Evolutionary conservation across 768 basidiomycete species (phyloP), one percentile per base, ranked within the genome.

Genomic region (Cystobasidium onofrii): DNA sequence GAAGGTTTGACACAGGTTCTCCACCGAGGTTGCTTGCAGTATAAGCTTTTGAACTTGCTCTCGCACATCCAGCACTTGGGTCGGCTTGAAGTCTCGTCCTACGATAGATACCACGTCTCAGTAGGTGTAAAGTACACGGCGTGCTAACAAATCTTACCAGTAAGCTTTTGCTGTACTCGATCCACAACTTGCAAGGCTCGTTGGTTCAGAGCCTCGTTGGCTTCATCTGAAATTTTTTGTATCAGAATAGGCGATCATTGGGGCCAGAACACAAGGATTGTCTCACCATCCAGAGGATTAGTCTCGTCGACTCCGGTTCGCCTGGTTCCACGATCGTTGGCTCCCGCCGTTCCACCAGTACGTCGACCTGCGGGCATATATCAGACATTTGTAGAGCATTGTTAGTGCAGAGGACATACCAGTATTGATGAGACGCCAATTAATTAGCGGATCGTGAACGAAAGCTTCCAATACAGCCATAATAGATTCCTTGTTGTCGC

Each of bases 391-490:
- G n/a, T 20, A 15, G 46, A 9, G n/a, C 9, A n/a, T 18, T 7
- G 18, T 20, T 4, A 17, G 46, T 50, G 15, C 9, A 17, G n/a
- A 50, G 46, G 12, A 20, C 64, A 17, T 34, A 25, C 70, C 46
- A 13, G 65, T 67, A 31, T 9, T 44, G 15, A 75, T 57, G 15
- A 79, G 66, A 67, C 78, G 67, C 79, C 79, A 75, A 50, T 92
- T 95, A 84, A 98, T 94, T 72, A 99, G 83, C 15, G 96, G 96
- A 79, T 99, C 96, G 78, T 98, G 97, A 10, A 98, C 94, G 80
- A 99, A 98, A 7, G 96, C 95, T 81, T 99, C 96, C 33, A 99
- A 84, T 23, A 99, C 95, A 4, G 96, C 96, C 91, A 98, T 92
- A 74, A 99, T 84, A n/a, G 93, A 96, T 81, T 99, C 96, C 82